These are phyloP conservation scores for Hypoxylon fuscum DNA, from an alignment of 495 filamentous ascomycete species.

Conservation along the genomic window DNA sequence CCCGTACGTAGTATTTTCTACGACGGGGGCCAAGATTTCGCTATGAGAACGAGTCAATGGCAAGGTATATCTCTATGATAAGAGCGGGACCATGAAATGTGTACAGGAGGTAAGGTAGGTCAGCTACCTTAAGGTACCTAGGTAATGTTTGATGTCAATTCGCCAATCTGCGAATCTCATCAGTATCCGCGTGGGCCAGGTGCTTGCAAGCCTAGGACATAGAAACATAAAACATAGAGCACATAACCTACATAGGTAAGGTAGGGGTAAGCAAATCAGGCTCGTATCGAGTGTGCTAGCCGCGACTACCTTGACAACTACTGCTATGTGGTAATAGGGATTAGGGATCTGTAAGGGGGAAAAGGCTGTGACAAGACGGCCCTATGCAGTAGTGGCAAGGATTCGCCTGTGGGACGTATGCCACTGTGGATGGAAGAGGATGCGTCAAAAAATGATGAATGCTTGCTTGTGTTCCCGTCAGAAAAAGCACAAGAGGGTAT, in stretches of 20 bases:
- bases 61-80: slow-evolving; percentile 31
- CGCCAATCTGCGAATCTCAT: slow-evolving; percentile 34
- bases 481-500: slow-evolving; percentile 14
- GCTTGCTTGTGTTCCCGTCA: slow-evolving; percentile 37
- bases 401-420: slow-evolving; percentile 40
- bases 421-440: slow-evolving; percentile 26
- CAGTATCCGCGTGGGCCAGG: slow-evolving; percentile 28
- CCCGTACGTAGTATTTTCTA: slow-evolving; percentile 29
- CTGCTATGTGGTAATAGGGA: slow-evolving; percentile 16
- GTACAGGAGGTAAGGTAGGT: slow-evolving; percentile 2
- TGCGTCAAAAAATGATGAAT: slow-evolving; percentile 36
- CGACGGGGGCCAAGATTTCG: slow-evolving; percentile 22
- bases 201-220: slow-evolving; percentile 12
- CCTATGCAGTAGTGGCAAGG: slow-evolving; percentile 41
- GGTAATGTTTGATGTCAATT: slow-evolving; percentile 21
- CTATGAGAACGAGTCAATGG: slow-evolving; percentile 33
- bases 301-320: slow-evolving; percentile 27
- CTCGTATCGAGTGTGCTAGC: slow-evolving; percentile 17
- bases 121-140: neutral
- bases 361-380: slow-evolving; percentile 39
- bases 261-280: neutral
- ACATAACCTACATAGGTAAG: neutral
- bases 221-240: neutral
- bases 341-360: slow-evolving; percentile 23
- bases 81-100: slow-evolving; percentile 29